Conservation (phyloP, 768 basidiomycete species). For the Chalciporus chontae region DNA sequence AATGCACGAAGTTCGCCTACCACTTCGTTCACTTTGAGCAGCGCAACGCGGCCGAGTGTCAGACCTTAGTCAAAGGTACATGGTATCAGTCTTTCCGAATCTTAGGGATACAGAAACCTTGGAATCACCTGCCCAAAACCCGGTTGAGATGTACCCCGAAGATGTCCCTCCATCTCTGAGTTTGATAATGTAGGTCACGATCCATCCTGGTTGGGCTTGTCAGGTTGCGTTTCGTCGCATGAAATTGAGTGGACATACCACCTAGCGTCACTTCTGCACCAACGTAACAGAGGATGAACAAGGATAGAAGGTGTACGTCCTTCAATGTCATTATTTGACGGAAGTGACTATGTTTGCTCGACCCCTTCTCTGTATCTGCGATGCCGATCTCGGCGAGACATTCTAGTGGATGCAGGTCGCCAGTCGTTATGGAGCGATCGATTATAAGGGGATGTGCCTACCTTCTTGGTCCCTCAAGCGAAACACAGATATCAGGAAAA, state of each 20-base stretch:
- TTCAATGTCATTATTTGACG: slow-evolving; percentile 51
- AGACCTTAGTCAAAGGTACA: slow-evolving; percentile 37
- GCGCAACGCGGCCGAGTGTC: slow-evolving; percentile 46
- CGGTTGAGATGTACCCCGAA: slow-evolving; percentile 46
- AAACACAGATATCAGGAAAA: slow-evolving; percentile 56
- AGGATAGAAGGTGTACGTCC: slow-evolving; percentile 58
- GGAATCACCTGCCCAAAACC: slow-evolving; percentile 45
- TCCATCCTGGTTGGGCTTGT: slow-evolving; percentile 50
- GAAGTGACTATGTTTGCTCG: slow-evolving; percentile 36
- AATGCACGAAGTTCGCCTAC: slow-evolving; percentile 51
- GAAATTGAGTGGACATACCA: slow-evolving; percentile 22
- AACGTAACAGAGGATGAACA: slow-evolving; percentile 65
- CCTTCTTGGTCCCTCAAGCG: slow-evolving; percentile 67
- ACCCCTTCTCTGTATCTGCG: slow-evolving; percentile 33
- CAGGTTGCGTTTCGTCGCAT: neutral
- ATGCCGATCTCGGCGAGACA: slow-evolving; percentile 55
- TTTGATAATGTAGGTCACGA: slow-evolving; percentile 55
- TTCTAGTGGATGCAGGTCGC: slow-evolving; percentile 33
- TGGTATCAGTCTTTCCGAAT: neutral
- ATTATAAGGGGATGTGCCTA: slow-evolving; percentile 32
- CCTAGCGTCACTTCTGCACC: slow-evolving; percentile 59
- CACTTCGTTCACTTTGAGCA: slow-evolving; percentile 50
- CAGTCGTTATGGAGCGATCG: neutral
- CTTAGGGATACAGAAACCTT: neutral
- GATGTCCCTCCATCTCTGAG: slow-evolving; percentile 34